These are phyloP conservation scores for Diplodia scrobiculata DNA, from an alignment of 2,329 filamentous ascomycete genomes.

Conservation along the genomic window DNA sequence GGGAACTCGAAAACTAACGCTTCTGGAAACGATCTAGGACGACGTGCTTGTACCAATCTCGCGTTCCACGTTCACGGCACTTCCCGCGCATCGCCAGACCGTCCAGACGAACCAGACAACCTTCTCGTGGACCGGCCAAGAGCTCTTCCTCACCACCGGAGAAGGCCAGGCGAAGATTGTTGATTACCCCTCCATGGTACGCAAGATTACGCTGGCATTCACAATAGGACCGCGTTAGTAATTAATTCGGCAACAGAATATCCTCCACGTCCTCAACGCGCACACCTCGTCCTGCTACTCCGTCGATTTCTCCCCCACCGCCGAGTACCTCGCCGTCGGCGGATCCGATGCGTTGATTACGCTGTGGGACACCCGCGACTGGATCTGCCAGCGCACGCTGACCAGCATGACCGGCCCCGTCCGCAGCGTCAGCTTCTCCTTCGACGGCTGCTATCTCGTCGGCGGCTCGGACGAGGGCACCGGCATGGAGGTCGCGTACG, in stretches of 20 bases:
- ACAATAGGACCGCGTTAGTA: not conserved
- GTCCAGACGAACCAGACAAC: conserved; percentile 71
- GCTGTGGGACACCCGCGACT: conserved; percentile 76
- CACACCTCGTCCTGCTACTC: conserved; percentile 73
- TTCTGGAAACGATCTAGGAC: conserved; percentile 48
- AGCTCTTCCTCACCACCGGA: conserved; percentile 69
- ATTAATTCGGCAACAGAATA: conserved; percentile 33
- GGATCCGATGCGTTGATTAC: conserved; percentile 74
- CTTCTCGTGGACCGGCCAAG: conserved; percentile 72
- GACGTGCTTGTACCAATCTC: conserved; percentile 66
- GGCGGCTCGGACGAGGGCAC: conserved; percentile 73
- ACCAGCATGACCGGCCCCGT: conserved; percentile 70
- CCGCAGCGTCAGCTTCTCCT: conserved; percentile 73
- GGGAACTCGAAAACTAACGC: not conserved
- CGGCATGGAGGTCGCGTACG: conserved; percentile 69
- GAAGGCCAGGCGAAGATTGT: conserved; percentile 72
- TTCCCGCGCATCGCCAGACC: conserved; percentile 63
- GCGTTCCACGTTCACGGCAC: conserved; percentile 58
- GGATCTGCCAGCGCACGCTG: conserved; percentile 73
- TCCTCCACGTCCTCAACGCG: conserved; percentile 64
- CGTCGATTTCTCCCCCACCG: conserved; percentile 69
- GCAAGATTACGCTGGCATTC: conserved; percentile 34
- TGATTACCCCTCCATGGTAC: conserved; percentile 44
- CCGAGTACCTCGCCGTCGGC: conserved; percentile 71
- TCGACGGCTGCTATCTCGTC: conserved; percentile 73